Base-by-base conservation (phyloP, 768 basidiomycete species). In the Boletus tylopilopsis region DNA sequence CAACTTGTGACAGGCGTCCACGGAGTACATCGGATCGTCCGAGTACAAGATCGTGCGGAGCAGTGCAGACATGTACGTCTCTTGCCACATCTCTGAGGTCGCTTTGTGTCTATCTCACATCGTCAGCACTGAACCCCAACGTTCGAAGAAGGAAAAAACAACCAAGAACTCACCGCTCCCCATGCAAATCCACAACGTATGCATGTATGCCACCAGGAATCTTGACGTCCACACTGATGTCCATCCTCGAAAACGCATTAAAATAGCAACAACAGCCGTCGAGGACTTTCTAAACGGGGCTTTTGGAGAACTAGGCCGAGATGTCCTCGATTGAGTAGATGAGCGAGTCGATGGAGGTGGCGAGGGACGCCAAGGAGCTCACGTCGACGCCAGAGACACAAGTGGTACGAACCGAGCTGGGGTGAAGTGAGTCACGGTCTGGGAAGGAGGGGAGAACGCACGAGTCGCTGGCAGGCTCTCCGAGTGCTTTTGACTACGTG, bases 361-460 rank as follows among this genome's bases (percentile, higher is more conserved):
- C 96, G 24, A 99, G 78, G 0, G 94, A 95, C 4, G 96, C 96
- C 18, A 94, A 97, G 6, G 95, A 96, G 16, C 94, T 97, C 2
- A 94, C 93, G 68, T 99, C 96, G 45, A 99, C 91, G n/a, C 96
- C 95, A 0, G 96, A 99, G 50, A 96, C 81, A 60, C n/a, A 91
- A 97, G 71, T 99, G 96, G 67, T 97, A 98, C 30, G 95, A 97
- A 32, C 93, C 92, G 50, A 92, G 76, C 94, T 96, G 60, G 53
- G 8, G 34, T 4, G 18, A 5, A 11, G 34, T 43, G 2, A 37
- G 34, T 5, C 3, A 4, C 5, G 34, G 7, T 27, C 1, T n/a
- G 10, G 6, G 18, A 15, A 15, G 15, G 9, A 21, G 12, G 6
- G 1, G 32, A 23, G 41, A 6, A 77, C 87, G 59, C 54, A 94